These are phyloP conservation scores for Bryum argenteum DNA, from an alignment of 225 moss, liverwort and hornwort genomes.

Conservation along the genomic window DNA sequence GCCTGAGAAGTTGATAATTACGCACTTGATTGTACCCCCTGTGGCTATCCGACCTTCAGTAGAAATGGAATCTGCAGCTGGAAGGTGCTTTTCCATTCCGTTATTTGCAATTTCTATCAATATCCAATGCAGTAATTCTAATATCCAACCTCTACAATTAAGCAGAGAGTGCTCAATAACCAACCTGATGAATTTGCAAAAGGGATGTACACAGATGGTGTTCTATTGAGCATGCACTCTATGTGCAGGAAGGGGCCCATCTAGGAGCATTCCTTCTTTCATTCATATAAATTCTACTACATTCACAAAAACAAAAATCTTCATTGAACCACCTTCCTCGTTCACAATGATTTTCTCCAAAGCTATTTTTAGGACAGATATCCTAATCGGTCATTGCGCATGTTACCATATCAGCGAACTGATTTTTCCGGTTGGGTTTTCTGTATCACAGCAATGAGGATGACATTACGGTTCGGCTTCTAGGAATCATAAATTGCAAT, in stretches of 20 bases:
- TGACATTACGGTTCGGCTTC: conserved; percentile 88
- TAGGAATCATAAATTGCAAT: conserved; percentile 83
- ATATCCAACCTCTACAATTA: neutral
- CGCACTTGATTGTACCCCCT: conserved; percentile 90
- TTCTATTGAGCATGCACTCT: too few species aligned
- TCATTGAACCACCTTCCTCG: too few species aligned
- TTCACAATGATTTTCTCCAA: too few species aligned
- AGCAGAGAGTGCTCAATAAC: too few species aligned
- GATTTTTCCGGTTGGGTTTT: conserved; percentile 33
- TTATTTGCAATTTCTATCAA: conserved; percentile 18
- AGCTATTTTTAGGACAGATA: too few species aligned
- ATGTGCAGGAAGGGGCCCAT: too few species aligned
- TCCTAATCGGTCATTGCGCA: too few species aligned
- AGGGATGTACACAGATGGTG: neutral
- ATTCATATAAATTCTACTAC: too few species aligned
- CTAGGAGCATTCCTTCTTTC: too few species aligned
- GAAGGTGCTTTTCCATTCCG: conserved; percentile 59
- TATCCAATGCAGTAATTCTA: too few species aligned
- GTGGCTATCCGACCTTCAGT: conserved; percentile 98
- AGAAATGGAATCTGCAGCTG: conserved; percentile 99
- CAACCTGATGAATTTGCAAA: neutral
- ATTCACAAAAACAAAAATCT: too few species aligned
- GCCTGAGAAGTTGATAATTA: conserved; percentile 93
- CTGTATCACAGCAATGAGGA: conserved; percentile 82
- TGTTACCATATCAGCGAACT: neutral